Evolutionary conservation across 192 early-diverging fungal species (phyloP), one percentile per base, ranked within the genome.

Genomic region (Dissophora globulifera): DNA sequence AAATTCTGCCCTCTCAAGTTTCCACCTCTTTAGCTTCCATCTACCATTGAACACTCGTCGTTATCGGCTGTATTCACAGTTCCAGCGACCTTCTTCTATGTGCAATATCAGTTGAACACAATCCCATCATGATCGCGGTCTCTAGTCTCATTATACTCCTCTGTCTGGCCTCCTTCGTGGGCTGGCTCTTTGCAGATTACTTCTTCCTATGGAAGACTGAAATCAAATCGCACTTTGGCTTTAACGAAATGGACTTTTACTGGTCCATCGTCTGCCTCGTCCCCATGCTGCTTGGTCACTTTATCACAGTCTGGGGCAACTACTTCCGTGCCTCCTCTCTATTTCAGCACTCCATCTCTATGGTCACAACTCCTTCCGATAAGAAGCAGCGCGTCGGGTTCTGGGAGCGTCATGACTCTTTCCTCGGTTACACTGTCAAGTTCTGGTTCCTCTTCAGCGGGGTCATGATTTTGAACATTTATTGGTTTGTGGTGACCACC

Each of bases 301-400:
- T 76, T 27, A 25, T 76, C 46, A 76, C 72, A 40, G 58, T 76
- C 58, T 76, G 72, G 72, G 72, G 72, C 19, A 76, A 76, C 58
- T 76, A 76, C 47, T 76, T 76, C 38, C 72, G 72, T 6, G 57
- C 72, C 12, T 22, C 49, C 0, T 19, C 56, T 15, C 57, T 55
- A 26, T 76, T 76, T 47, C 57, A 76, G 29, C 54, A 56, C 38
- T 76, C 72, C n/a, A 76, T 76, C 46, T 53, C 57, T 12, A 67
- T 59, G 25, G 58, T 76, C 51, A 76, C 62, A 6, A 66, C 58
- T 3, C 45, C 72, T 4, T 35, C 43, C 23, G 42, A 20, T 26
- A 45, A 67, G 38, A 58, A 67, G 19, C 58, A 76, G 11, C 62
- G 43, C 1, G n/a, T 62, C 46, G 50, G 63, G 13, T 31, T 76